These are phyloP conservation scores for Xylaria sp. DNA, from an alignment of 2,329 filamentous ascomycete species.

Conservation along the genomic window DNA sequence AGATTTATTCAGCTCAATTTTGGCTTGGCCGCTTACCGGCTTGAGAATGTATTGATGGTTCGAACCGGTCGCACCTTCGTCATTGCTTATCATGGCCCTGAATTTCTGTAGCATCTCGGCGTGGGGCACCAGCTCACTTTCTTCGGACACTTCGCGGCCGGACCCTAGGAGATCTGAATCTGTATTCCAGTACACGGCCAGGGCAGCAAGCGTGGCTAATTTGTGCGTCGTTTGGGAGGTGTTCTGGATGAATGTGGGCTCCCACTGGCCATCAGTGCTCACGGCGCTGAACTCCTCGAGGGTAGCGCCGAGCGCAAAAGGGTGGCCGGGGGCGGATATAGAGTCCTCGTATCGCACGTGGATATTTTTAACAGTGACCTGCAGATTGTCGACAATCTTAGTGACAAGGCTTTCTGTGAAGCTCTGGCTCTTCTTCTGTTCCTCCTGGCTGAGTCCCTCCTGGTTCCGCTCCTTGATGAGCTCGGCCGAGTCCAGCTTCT, in stretches of 20 bases:
- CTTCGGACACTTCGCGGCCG: conserved; percentile 76
- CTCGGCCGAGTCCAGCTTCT: conserved; percentile 97
- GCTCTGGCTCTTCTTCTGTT: conserved; percentile 97
- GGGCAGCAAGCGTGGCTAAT: conserved; percentile 85
- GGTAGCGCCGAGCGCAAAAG: conserved; percentile 91
- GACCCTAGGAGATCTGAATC: conserved; percentile 86
- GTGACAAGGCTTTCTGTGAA: conserved; percentile 95
- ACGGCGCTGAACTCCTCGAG: conserved; percentile 97
- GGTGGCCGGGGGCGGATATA: conserved; percentile 92
- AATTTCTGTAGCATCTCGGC: conserved; percentile 82
- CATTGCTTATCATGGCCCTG: conserved; percentile 80
- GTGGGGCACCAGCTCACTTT: conserved; percentile 73
- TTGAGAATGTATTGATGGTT: conserved; percentile 94
- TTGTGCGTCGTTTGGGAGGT: conserved; percentile 88
- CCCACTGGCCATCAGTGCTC: conserved; percentile 95
- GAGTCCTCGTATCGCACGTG: conserved; percentile 98
- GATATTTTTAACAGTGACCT: conserved; percentile 98
- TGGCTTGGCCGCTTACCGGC: conserved; percentile 93
- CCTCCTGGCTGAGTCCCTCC: conserved; percentile 93
- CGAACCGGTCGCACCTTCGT: conserved; percentile 63
- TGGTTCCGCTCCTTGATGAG: conserved; percentile 89
- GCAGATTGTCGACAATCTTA: conserved; percentile 97
- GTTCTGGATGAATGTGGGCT: conserved; percentile 94
- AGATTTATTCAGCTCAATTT: conserved; percentile 94
- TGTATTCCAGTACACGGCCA: conserved; percentile 98